Conservation (phyloP, 2,329 filamentous ascomycete species). For the Diaporthe eres region DNA sequence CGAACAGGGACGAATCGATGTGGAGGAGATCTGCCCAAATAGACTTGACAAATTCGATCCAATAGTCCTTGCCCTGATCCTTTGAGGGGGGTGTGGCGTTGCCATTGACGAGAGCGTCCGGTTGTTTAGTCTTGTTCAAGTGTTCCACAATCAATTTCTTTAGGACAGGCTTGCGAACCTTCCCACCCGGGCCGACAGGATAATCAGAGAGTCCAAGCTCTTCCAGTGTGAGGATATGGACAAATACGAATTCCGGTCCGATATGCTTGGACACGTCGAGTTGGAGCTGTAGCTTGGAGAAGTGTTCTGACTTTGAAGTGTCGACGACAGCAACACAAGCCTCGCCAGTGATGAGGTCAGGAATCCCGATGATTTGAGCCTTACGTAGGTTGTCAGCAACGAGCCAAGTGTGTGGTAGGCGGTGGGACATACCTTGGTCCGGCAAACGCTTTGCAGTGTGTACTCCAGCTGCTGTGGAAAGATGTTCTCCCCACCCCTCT, state of each 20-base stretch:
- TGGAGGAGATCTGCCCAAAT: neutral
- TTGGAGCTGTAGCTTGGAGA: slow-evolving; percentile 12
- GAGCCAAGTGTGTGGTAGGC: rapidly evolving
- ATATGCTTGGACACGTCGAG: neutral
- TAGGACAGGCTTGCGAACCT: slow-evolving; percentile 13
- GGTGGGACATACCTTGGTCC: neutral
- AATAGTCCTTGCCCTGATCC: neutral
- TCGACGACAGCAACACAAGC: slow-evolving; percentile 9
- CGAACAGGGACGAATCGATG: neutral
- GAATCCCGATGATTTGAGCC: slow-evolving; percentile 10
- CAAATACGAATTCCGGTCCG: slow-evolving; percentile 8
- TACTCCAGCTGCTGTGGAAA: slow-evolving; percentile 22
- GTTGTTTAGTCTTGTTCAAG: neutral
- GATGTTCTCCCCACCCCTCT: slow-evolving; percentile 17
- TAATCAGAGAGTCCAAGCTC: neutral
- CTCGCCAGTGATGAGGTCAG: neutral
- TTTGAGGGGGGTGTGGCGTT: rapidly evolving
- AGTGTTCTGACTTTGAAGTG: neutral
- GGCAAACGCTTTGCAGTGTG: neutral
- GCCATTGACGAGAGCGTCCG: neutral
- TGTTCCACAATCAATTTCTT: neutral
- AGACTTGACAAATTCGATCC: slow-evolving; percentile 1
- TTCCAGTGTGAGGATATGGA: neutral
- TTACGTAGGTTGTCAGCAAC: neutral
- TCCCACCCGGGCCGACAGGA: neutral